Percentiles rank a stretch among this genome's conserved stretches.
phyloP scores from a whole-genome alignment of 306 rosid species.

The Corylus americana region DNA sequence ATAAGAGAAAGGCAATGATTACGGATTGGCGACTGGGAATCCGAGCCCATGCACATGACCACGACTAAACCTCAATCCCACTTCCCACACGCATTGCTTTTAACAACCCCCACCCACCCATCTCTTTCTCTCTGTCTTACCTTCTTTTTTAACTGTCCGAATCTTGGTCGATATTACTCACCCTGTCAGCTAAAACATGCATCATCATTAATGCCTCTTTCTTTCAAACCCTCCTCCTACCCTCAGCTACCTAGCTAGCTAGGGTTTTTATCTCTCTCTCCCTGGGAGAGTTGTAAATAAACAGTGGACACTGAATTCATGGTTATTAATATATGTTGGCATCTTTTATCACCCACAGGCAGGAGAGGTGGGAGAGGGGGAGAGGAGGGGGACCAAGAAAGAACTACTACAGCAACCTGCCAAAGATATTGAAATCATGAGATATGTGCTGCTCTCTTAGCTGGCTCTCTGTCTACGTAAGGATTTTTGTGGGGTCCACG shows the following conservation, averaged over 20 bases:
- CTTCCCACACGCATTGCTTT: conserved; percentile 38
- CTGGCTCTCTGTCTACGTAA: conserved; percentile 42
- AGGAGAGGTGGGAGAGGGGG: conserved; percentile 19
- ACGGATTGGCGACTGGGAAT: conserved; percentile 36
- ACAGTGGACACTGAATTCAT: conserved; percentile 69
- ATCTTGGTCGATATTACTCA: conserved; percentile 38
- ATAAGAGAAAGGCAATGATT: conserved; percentile 48
- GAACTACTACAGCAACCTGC: conserved; percentile 20
- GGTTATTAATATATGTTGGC: conserved; percentile 37
- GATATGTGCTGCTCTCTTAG: conserved; percentile 48
- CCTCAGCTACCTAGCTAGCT: neutral
- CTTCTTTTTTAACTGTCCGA: conserved; percentile 26
- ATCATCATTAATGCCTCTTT: no score
- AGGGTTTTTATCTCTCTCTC: neutral
- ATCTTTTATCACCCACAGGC: conserved; percentile 38
- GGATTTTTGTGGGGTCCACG: conserved; percentile 35
- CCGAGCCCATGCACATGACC: conserved; percentile 59
- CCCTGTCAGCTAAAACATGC: neutral
- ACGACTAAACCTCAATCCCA: conserved; percentile 57
- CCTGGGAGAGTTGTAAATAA: conserved; percentile 1
- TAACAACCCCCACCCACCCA: conserved; percentile 23
- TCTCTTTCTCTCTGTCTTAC: neutral
- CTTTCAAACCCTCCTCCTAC: no score
- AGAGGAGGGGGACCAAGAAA: conserved; percentile 57
- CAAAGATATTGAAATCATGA: conserved; percentile 41